Percentiles rank a stretch among this genome's conserved stretches.
These are phyloP conservation scores for Corylus avellana DNA, from an alignment of 306 rosid genomes.

Conservation along the genomic window DNA sequence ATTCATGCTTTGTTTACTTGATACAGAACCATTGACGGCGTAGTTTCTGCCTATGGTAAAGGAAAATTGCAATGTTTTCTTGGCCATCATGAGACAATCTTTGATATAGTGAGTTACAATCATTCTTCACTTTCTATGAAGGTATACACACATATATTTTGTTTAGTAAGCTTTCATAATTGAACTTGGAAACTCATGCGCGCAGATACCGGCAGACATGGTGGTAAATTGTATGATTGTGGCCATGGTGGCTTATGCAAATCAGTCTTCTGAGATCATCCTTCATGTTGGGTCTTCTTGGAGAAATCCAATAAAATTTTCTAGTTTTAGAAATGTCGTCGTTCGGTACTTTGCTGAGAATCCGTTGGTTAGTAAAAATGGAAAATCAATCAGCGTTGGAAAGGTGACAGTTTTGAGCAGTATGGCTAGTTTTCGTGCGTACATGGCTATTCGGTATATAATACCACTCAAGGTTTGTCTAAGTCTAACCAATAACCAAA, in stretches of 20 bases:
- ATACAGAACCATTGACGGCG: slow-evolving; percentile 45
- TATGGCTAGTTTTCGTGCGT: slow-evolving; percentile 25
- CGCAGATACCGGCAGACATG: slow-evolving; percentile 55
- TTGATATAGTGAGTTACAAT: slow-evolving; percentile 39
- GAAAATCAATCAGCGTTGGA: slow-evolving; percentile 22
- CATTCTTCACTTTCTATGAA: neutral
- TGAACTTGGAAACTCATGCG: neutral
- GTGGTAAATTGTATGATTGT: slow-evolving; percentile 32
- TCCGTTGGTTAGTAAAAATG: slow-evolving; percentile 20
- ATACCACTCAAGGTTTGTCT: slow-evolving; percentile 41
- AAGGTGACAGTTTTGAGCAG: neutral
- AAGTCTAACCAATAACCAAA: too few species aligned
- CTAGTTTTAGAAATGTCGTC: neutral
- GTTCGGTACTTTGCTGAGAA: slow-evolving; percentile 24
- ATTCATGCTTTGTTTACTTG: neutral
- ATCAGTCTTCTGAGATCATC: slow-evolving; percentile 21
- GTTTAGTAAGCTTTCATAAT: neutral
- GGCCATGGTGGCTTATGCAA: slow-evolving; percentile 6
- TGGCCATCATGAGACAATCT: slow-evolving; percentile 28
- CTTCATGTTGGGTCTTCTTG: slow-evolving; percentile 44
- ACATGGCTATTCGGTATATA: slow-evolving; percentile 16
- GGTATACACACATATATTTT: neutral
- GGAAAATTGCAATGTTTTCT: slow-evolving; percentile 41
- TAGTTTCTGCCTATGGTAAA: slow-evolving; percentile 34
- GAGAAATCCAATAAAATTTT: slow-evolving; percentile 31